Evolutionary conservation across 106 monocot genomes (phyloP).

Genomic region (Phalaenopsis equestris): DNA sequence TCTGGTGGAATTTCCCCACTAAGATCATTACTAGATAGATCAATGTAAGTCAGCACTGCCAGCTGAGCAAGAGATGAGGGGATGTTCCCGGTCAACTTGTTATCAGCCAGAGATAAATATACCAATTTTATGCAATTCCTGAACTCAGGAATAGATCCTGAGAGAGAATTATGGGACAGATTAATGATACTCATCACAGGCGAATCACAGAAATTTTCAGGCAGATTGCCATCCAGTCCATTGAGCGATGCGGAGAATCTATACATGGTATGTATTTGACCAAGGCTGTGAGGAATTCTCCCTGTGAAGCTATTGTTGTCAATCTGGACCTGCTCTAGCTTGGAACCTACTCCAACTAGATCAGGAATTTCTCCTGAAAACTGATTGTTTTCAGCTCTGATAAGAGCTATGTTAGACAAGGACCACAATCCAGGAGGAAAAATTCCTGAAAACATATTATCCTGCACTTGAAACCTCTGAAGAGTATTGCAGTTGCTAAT

Average conservation of each 20-base stretch:
- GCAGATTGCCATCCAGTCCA: conserved; percentile 37
- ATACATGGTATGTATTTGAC: conserved; percentile 40
- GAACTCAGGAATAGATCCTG: conserved; percentile 47
- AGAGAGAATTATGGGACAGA: conserved; percentile 57
- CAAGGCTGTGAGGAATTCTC: conserved; percentile 37
- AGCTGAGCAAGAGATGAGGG: conserved; percentile 41
- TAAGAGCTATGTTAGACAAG: conserved; percentile 30
- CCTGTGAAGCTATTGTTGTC: conserved; percentile 66
- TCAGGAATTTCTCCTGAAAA: conserved; percentile 52
- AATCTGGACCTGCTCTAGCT: conserved; percentile 67
- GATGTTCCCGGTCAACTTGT: conserved; percentile 50
- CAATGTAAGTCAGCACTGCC: conserved; percentile 69
- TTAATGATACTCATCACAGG: conserved; percentile 60
- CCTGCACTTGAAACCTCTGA: conserved; percentile 55
- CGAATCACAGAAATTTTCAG: conserved; percentile 53
- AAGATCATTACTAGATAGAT: conserved; percentile 59
- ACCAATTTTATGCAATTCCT: conserved; percentile 52
- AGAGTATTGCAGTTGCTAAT: conserved; percentile 40
- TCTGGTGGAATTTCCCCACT: conserved; percentile 57
- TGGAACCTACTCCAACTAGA: conserved; percentile 9
- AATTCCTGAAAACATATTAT: conserved; percentile 36
- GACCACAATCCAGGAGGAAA: conserved; percentile 62
- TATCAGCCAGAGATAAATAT: conserved; percentile 49
- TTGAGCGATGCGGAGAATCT: conserved; percentile 60
- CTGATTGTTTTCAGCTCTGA: conserved; percentile 59